Conservation (phyloP, 2,329 filamentous ascomycete species). For the Didymella lethalis region DNA sequence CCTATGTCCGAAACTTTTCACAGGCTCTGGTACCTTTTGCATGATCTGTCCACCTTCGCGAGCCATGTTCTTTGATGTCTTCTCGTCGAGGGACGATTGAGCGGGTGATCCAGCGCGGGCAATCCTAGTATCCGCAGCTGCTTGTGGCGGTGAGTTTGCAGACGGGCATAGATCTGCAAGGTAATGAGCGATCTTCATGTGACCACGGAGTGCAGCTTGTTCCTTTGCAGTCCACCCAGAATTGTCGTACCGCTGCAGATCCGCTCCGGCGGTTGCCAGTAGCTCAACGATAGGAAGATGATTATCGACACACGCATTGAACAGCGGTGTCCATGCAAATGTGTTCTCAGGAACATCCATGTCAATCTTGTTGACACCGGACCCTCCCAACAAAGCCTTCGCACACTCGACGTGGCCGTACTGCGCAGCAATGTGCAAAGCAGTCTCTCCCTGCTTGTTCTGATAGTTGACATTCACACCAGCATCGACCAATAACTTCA, state of each 20-base stretch:
- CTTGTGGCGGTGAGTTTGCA: constrained; percentile 38
- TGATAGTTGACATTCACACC: constrained; percentile 94
- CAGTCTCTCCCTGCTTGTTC: constrained; percentile 88
- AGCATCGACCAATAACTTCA: constrained; percentile 85
- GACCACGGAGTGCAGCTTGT: constrained; percentile 88
- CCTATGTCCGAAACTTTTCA: constrained; percentile 95
- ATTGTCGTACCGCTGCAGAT: constrained; percentile 76
- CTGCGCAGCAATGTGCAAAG: constrained; percentile 87
- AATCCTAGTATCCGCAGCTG: constrained; percentile 37
- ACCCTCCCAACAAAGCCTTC: constrained; percentile 75
- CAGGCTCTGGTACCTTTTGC: constrained; percentile 71
- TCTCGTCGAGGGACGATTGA: constrained; percentile 66
- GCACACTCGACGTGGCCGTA: constrained; percentile 87
- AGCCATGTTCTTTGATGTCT: constrained; percentile 49
- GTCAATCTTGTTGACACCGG: constrained; percentile 73
- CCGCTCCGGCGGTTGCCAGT: constrained; percentile 78
- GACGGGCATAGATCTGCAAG: constrained; percentile 66
- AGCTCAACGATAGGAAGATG: constrained; percentile 77
- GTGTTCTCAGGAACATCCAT: constrained; percentile 81
- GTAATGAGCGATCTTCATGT: constrained; percentile 78
- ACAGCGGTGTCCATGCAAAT: constrained; percentile 94
- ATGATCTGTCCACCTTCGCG: constrained; percentile 47
- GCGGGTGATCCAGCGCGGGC: constrained; percentile 55
- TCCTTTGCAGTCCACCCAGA: constrained; percentile 96
- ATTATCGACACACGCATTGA: constrained; percentile 90